phyloP scores from a whole-genome alignment of 495 filamentous ascomycete genomes.

The Acidiella bohemica region DNA sequence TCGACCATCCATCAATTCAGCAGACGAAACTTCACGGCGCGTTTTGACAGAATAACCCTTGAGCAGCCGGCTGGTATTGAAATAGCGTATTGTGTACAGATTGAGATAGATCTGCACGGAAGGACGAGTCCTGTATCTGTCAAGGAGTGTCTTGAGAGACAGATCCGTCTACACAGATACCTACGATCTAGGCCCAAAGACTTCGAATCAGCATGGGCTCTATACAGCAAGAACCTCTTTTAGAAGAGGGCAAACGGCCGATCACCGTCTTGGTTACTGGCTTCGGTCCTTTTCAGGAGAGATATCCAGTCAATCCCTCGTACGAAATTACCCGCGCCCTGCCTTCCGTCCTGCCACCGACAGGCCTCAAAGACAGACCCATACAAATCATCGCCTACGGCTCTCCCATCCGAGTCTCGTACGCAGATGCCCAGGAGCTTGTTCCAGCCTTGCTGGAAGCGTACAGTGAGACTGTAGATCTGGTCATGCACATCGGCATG shows the following conservation, averaged over 20 bases:
- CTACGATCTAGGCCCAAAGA: no score
- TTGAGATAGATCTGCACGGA: no score
- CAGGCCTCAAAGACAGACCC: slow-evolving; percentile 7
- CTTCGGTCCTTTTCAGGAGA: slow-evolving; percentile 15
- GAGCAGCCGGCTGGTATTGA: no score
- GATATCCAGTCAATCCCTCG: slow-evolving; percentile 15
- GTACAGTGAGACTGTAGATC: slow-evolving; percentile 34
- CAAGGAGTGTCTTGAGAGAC: no score
- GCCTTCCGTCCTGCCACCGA: slow-evolving; percentile 12
- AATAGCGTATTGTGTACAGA: no score
- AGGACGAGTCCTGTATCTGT: no score
- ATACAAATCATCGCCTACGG: slow-evolving; percentile 55
- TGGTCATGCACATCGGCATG: slow-evolving; percentile 70
- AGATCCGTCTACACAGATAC: no score
- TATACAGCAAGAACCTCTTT: background rate
- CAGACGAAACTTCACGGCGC: no score
- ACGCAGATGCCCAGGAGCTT: slow-evolving; percentile 45
- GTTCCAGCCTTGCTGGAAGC: slow-evolving; percentile 37
- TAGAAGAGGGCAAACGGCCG: background rate
- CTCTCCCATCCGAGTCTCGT: slow-evolving; percentile 53
- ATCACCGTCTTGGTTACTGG: slow-evolving; percentile 18
- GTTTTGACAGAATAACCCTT: no score
- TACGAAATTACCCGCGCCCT: slow-evolving; percentile 11
- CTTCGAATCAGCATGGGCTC: background rate
- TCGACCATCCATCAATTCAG: no score